A percentile compares a stretch with the other conserved stretches of the same genome.
These are phyloP conservation scores for Alternaria tenuissima DNA, from an alignment of 2,329 filamentous ascomycete genomes.

Conservation along the genomic window DNA sequence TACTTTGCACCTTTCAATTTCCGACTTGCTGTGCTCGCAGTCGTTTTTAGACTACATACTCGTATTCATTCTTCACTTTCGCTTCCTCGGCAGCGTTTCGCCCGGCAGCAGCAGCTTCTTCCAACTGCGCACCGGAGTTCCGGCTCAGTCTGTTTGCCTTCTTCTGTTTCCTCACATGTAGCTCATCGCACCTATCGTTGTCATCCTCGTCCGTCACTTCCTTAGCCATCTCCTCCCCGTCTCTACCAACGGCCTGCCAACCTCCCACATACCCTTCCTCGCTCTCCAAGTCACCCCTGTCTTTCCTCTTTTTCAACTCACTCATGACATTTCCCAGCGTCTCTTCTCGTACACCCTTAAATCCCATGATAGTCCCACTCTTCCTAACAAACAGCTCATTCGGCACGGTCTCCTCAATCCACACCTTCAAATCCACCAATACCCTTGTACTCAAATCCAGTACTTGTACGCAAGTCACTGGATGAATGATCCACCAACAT, in stretches of 20 bases:
- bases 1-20: not conserved
- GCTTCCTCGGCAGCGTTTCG: not conserved
- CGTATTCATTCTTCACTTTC: not conserved
- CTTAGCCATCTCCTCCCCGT: not conserved
- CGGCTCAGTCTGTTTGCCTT: not conserved
- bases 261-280: not conserved
- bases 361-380: not conserved
- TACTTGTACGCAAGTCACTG: constrained; percentile 9
- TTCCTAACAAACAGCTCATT: constrained; percentile 9
- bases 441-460: constrained; percentile 11
- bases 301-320: not conserved
- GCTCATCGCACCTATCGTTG: not conserved
- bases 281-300: not conserved
- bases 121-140: not conserved
- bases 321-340: not conserved
- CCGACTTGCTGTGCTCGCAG: not conserved
- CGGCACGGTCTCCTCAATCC: constrained; percentile 14
- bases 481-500: constrained; percentile 24
- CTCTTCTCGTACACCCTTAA: not conserved
- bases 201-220: not conserved
- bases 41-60: not conserved
- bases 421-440: constrained; percentile 14
- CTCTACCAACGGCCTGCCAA: not conserved
- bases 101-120: not conserved
- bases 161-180: not conserved